These are phyloP conservation scores for Pseudozyma tsukubaensis DNA, from an alignment of 1,284 basidiomycete genomes.

Conservation along the genomic window DNA sequence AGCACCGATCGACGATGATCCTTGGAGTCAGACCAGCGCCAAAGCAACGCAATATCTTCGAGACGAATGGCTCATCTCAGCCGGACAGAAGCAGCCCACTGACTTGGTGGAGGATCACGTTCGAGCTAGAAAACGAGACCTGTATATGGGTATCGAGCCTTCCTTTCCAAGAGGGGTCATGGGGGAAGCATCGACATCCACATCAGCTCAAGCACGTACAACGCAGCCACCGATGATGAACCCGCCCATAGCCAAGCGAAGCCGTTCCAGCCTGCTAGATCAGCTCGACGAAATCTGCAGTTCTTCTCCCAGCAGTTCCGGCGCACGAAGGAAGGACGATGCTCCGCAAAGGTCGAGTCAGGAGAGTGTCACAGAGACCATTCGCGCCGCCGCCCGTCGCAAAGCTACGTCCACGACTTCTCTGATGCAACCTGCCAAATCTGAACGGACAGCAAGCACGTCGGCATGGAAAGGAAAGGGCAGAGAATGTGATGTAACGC, in stretches of 20 bases:
- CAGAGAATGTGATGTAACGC: not conserved
- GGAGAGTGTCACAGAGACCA: not conserved
- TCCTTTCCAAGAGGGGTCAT: too few relatives aligned
- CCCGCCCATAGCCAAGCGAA: not conserved
- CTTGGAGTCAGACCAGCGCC: conserved; percentile 15
- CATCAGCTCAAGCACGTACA: not conserved
- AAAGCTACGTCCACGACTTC: too few relatives aligned
- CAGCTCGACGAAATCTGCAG: conserved; percentile 38
- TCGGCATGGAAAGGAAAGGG: too few relatives aligned
- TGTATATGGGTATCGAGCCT: too few relatives aligned
- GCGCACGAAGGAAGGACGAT: not conserved
- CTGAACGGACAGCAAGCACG: too few relatives aligned
- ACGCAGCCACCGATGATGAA: too few relatives aligned
- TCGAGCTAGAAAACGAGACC: too few relatives aligned
- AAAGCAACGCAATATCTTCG: conserved; percentile 24
- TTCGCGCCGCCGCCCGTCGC: not conserved
- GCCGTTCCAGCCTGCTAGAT: conserved; percentile 28
- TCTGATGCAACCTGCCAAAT: not conserved
- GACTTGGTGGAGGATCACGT: conserved; percentile 22
- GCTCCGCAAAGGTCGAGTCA: not conserved
- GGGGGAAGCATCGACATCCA: not conserved
- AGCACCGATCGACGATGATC: conserved; percentile 12
- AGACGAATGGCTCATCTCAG: conserved; percentile 39
- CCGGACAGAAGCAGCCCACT: conserved; percentile 25
- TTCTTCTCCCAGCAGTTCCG: conserved; percentile 14